Base-by-base conservation (phyloP, 306 rosid genomes). In the Carpinus fangiana region DNA sequence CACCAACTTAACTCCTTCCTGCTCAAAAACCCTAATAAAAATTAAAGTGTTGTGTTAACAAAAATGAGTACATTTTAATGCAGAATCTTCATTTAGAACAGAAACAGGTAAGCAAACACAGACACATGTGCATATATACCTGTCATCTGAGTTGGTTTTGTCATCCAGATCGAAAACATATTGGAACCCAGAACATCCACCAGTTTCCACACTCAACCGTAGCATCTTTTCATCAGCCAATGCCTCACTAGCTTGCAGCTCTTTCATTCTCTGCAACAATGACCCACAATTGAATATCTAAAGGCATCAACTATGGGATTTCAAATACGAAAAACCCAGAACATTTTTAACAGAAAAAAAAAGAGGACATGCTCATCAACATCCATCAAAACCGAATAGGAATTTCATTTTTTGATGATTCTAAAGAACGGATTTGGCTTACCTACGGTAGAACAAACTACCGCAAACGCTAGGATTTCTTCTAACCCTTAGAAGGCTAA, bases 161-260 rank as follows among this genome's bases (percentile, higher is more conserved):
- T 87, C 88, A 56, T 92, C 98, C 73, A 95, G 86, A 86, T 93
- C 71, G 71, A 95, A 95, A 70, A 88, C 97, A 84, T 95, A 93
- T 78, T 93, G 98, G 78, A 95, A 95, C n/a, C 99, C 99, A 59
- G 99, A 93, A 86, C 99, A 95, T 18, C 99, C 99, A 69, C 99
- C 99, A 8, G 88, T 93, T 86, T 95, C 99, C 23, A 93, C 98
- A 73, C 98, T 82, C 83, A 93, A 84, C 7, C 93, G 96, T 64
- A 95, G 98, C 89, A 89, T 48, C 89, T 85, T 95, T 45, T 66
- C 84, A 34, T 80, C 84, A 1, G 26, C 45, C 21, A 88, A 74
- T 38, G 86, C 78, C 78, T 88, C 95, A 84, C 72, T 79, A 17
- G 86, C 88, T 82, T 87, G 88, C 38, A 95, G 71, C 70, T 95